A percentile compares a stretch with the other conserved stretches of the same genome.
phyloP scores from a whole-genome alignment of 768 basidiomycete genomes.

The Dioszegia aurantiaca region DNA sequence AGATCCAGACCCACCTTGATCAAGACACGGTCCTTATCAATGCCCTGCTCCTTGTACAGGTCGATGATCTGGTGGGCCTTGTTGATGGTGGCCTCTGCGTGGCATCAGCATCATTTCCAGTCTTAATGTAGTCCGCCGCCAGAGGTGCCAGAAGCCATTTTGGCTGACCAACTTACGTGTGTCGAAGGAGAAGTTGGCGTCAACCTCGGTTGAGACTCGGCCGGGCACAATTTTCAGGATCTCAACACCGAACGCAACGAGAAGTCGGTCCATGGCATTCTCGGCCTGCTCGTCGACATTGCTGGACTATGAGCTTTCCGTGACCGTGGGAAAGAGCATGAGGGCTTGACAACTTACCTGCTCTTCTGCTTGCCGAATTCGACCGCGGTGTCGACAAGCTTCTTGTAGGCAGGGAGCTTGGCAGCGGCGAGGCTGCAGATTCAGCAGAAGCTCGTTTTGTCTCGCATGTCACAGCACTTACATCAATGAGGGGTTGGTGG shows the following conservation, averaged over 20 bases:
- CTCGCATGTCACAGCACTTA: conserved; percentile 15
- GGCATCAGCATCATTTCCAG: not conserved
- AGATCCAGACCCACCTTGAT: conserved; percentile 64
- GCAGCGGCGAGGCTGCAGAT: conserved; percentile 76
- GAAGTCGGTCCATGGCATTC: conserved; percentile 81
- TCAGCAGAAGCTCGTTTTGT: not conserved
- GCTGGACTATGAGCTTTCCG: too few species aligned
- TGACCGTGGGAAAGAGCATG: not conserved
- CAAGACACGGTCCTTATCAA: conserved; percentile 87
- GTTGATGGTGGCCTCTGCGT: conserved; percentile 41
- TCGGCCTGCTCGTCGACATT: conserved; percentile 71
- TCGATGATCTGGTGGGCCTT: conserved; percentile 69
- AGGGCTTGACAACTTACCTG: conserved; percentile 58
- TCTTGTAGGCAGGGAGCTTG: conserved; percentile 79
- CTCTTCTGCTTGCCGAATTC: conserved; percentile 67
- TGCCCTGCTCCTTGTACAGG: conserved; percentile 89
- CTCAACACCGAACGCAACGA: conserved; percentile 96
- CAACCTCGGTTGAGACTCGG: conserved; percentile 98
- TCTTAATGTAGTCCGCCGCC: too few species aligned
- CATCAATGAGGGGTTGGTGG: conserved; percentile 87
- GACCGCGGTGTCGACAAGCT: conserved; percentile 53
- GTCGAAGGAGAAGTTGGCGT: conserved; percentile 95
- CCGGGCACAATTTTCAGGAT: conserved; percentile 95
- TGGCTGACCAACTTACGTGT: conserved; percentile 56
- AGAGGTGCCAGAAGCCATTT: too few species aligned